Conservation (phyloP, 2,329 filamentous ascomycete species). For the Xylaria multiplex region DNA sequence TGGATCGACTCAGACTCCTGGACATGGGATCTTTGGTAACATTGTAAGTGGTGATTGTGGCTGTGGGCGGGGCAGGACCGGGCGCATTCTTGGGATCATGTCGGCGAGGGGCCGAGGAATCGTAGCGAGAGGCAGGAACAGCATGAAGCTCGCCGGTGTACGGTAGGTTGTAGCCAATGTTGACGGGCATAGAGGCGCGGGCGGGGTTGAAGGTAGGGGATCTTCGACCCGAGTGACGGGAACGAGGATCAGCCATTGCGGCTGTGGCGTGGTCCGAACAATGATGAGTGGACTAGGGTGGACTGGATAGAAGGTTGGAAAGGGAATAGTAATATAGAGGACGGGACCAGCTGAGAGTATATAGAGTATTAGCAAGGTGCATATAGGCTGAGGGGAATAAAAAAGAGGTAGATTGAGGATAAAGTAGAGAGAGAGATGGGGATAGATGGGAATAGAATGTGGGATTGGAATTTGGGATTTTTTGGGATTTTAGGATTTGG, state of each 20-base stretch:
- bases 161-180: slow-evolving; percentile 60
- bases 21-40: slow-evolving; percentile 63
- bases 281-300: slow-evolving; percentile 3
- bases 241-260: slow-evolving; percentile 61
- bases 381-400: not conserved
- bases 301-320: not conserved
- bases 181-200: slow-evolving; percentile 63
- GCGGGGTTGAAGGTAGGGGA: slow-evolving; percentile 61
- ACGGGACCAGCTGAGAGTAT: not conserved
- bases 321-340: not conserved
- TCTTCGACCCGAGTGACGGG: slow-evolving; percentile 57
- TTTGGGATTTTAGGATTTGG: slow-evolving; percentile 24
- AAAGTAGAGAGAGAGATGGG: not conserved
- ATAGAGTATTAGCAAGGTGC: not conserved
- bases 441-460: slow-evolving; percentile 15
- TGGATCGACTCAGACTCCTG: slow-evolving; percentile 56
- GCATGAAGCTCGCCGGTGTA: slow-evolving; percentile 66
- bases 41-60: slow-evolving; percentile 66
- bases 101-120: slow-evolving; percentile 49
- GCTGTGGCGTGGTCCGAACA: slow-evolving; percentile 25
- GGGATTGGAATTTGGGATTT: slow-evolving; percentile 18
- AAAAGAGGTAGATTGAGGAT: not conserved
- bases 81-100: slow-evolving; percentile 47
- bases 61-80: slow-evolving; percentile 47
- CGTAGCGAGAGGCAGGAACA: slow-evolving; percentile 56